A percentile compares a stretch with the other conserved stretches of the same genome.
phyloP scores from a whole-genome alignment of 306 rosid species.

The Vigna unguiculata region DNA sequence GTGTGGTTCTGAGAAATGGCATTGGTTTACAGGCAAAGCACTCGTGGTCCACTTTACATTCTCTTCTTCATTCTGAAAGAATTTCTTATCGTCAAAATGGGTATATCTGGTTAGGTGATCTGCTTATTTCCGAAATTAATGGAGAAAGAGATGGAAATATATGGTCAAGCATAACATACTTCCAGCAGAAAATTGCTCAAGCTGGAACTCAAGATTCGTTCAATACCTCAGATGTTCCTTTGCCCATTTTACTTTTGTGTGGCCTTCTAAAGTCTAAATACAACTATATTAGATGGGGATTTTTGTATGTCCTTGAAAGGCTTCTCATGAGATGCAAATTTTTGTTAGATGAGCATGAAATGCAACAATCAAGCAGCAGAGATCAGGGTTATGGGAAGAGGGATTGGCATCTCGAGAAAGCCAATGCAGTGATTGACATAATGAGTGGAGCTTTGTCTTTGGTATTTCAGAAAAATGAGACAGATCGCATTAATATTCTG shows the following conservation, averaged over 20 bases:
- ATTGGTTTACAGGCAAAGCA: slow-evolving; percentile 71
- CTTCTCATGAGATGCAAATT: slow-evolving; percentile 95
- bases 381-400: slow-evolving; percentile 55
- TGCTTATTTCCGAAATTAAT: slow-evolving; percentile 91
- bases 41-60: slow-evolving; percentile 91
- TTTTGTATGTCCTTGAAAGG: slow-evolving; percentile 90
- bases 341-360: slow-evolving; percentile 89
- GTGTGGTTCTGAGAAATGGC: slow-evolving; percentile 63
- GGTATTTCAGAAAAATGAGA: slow-evolving; percentile 87
- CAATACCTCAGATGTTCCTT: slow-evolving; percentile 73
- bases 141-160: slow-evolving; percentile 68
- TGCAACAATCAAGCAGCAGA: slow-evolving; percentile 59
- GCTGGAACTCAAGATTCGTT: slow-evolving; percentile 79
- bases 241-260: slow-evolving; percentile 82
- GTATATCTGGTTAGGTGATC: slow-evolving; percentile 92
- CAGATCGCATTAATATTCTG: slow-evolving; percentile 90
- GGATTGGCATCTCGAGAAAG: slow-evolving; percentile 86
- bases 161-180: slow-evolving; percentile 77
- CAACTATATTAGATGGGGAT: slow-evolving; percentile 90
- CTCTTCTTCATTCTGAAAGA: slow-evolving; percentile 96
- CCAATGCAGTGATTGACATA: slow-evolving; percentile 91
- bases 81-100: slow-evolving; percentile 85
- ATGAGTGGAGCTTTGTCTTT: slow-evolving; percentile 89
- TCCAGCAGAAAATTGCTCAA: slow-evolving; percentile 71
- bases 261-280: slow-evolving; percentile 91